Conservation (phyloP, 768 basidiomycete genomes). For the Xerocomellus chrysenteron region DNA sequence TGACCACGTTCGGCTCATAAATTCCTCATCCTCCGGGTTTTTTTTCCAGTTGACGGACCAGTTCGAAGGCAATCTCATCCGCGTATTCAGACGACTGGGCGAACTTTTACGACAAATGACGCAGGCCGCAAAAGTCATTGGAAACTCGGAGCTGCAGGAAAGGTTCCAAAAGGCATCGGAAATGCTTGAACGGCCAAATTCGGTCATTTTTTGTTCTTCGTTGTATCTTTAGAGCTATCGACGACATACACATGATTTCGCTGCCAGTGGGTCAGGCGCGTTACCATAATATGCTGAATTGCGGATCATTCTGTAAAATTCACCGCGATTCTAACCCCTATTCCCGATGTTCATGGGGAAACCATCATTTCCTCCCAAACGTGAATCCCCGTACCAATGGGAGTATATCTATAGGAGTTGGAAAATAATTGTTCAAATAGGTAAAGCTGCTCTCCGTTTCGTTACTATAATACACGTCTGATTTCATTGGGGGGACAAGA, state of each 20-base stretch:
- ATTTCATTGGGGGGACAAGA: not conserved
- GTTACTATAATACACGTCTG: constrained; percentile 5
- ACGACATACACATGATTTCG: not conserved
- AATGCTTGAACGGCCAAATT: constrained; percentile 92
- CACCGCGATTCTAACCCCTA: too few species aligned
- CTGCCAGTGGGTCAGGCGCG: not conserved
- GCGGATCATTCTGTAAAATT: too few species aligned
- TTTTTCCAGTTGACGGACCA: constrained; percentile 79
- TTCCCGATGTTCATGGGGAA: too few species aligned
- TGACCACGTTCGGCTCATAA: not conserved
- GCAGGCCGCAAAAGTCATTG: constrained; percentile 93
- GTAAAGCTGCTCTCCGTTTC: not conserved
- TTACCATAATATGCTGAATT: too few species aligned
- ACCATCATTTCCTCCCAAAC: too few species aligned
- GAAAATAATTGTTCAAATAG: too few species aligned
- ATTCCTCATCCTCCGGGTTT: not conserved
- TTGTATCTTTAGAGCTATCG: constrained; percentile 59
- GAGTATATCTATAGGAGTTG: too few species aligned
- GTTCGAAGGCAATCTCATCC: constrained; percentile 95
- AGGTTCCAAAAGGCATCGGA: constrained; percentile 92
- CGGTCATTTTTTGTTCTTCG: constrained; percentile 89
- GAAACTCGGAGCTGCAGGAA: constrained; percentile 88
- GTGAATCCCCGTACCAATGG: too few species aligned
- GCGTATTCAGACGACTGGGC: constrained; percentile 91
- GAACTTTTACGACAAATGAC: constrained; percentile 97